Evolutionary conservation across 2,329 filamentous ascomycete species (phyloP).

Genomic region (Pyricularia pennisetigena): DNA sequence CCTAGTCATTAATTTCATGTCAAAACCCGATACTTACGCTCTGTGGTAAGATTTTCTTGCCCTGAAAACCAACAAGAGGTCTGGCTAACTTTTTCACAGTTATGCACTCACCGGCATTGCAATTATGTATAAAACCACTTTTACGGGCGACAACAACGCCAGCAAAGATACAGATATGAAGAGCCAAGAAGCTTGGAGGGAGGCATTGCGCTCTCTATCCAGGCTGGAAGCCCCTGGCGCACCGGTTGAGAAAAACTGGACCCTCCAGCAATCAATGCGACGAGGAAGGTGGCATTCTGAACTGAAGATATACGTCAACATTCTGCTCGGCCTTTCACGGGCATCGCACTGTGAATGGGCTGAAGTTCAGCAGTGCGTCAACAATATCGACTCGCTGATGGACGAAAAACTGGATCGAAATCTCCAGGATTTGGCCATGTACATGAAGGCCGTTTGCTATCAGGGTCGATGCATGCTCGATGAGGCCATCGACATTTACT

Average conservation of each 20-base stretch:
- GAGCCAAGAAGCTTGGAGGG: conserved; percentile 23
- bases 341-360: conserved; percentile 64
- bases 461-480: conserved; percentile 69
- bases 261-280: conserved; percentile 46
- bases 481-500: conserved; percentile 58
- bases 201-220: conserved; percentile 18
- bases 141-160: conserved; percentile 23
- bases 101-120: conserved; percentile 46
- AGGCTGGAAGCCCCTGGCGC: neutral
- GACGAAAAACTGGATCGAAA: conserved; percentile 29
- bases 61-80: neutral
- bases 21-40: conserved; percentile 46
- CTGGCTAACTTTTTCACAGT: conserved; percentile 20
- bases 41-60: conserved; percentile 35
- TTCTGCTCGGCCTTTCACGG: conserved; percentile 61
- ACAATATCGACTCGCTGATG: conserved; percentile 37
- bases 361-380: conserved; percentile 47
- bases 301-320: conserved; percentile 57
- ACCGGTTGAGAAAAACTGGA: conserved; percentile 24
- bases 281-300: conserved; percentile 55
- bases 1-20: conserved; percentile 50
- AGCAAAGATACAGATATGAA: neutral
- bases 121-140: conserved; percentile 23
- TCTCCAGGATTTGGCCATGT: conserved; percentile 49
- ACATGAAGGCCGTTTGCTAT: conserved; percentile 64